Conservation (phyloP, 805 yeast species). For the Ogataea nitratoaversa region DNA sequence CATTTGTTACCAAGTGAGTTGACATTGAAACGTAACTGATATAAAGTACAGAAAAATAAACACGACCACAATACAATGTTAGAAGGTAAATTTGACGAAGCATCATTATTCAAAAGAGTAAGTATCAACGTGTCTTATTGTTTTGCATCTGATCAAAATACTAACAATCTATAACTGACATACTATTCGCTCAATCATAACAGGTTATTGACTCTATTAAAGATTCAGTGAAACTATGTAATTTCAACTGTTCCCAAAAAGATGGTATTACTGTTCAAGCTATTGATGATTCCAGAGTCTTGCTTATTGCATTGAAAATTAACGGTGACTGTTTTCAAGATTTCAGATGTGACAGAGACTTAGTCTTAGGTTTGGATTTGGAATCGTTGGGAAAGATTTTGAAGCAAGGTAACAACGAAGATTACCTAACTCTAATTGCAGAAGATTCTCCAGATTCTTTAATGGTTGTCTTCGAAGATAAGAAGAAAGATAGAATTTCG, state of each 20-base stretch:
- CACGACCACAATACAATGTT: slow-evolving; percentile 53
- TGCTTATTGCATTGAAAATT: slow-evolving; percentile 80
- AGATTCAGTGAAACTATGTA: slow-evolving; percentile 92
- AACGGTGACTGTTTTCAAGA: slow-evolving; percentile 86
- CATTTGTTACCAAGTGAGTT: too few relatives aligned
- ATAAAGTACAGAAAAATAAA: too few relatives aligned
- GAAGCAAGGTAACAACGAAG: slow-evolving; percentile 87
- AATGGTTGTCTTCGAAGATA: slow-evolving; percentile 82
- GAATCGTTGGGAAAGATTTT: slow-evolving; percentile 83
- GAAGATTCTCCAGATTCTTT: slow-evolving; percentile 73
- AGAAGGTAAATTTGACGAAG: slow-evolving; percentile 95
- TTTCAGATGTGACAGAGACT: slow-evolving; percentile 92
- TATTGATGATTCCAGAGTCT: slow-evolving; percentile 94
- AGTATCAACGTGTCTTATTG: slow-evolving; percentile 14
- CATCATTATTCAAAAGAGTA: slow-evolving; percentile 80
- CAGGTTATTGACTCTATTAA: slow-evolving; percentile 86
- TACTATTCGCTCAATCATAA: background rate
- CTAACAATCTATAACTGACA: slow-evolving; percentile 3
- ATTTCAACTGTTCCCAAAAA: slow-evolving; percentile 92
- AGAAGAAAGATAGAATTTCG: slow-evolving; percentile 83
- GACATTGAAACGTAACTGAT: too few relatives aligned
- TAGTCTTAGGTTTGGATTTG: slow-evolving; percentile 88
- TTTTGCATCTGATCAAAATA: background rate
- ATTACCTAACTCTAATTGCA: slow-evolving; percentile 81
- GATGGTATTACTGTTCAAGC: slow-evolving; percentile 93